Evolutionary conservation across 257 asterid genomes (phyloP).

Genomic region (Solanum bukasovii): DNA sequence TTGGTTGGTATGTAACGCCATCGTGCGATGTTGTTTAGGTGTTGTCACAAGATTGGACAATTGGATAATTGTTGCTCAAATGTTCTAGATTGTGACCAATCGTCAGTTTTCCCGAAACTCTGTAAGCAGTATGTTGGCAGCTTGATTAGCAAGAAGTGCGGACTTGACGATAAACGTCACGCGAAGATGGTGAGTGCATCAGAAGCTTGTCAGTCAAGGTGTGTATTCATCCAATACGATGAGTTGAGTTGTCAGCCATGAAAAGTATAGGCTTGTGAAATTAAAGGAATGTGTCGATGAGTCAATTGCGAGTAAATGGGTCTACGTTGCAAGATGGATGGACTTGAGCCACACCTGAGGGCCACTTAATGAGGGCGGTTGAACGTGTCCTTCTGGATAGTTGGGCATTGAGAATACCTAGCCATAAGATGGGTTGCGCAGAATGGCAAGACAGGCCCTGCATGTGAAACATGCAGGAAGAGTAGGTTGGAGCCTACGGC

Average conservation of each 20-base stretch:
- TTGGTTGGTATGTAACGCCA: background rate
- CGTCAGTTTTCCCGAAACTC: background rate
- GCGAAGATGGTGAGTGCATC: background rate
- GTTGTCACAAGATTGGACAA: background rate
- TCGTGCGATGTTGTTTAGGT: background rate
- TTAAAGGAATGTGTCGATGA: background rate
- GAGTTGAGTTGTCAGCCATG: too few species aligned
- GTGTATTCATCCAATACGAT: too few species aligned
- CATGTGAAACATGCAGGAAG: too few species aligned
- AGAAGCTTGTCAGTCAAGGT: background rate
- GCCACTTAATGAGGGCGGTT: too few species aligned
- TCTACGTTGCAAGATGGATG: background rate
- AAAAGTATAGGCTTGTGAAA: background rate
- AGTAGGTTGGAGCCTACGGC: too few species aligned
- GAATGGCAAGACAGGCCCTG: too few species aligned
- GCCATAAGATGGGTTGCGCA: too few species aligned
- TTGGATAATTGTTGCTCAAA: background rate
- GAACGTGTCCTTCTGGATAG: background rate
- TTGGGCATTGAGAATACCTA: background rate
- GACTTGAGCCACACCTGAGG: background rate
- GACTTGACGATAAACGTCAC: background rate
- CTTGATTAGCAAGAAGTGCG: background rate
- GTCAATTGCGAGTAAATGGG: background rate
- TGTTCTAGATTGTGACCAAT: background rate
- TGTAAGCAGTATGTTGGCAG: background rate